Evolutionary conservation across 2,329 filamentous ascomycete species (phyloP), one percentile per base, ranked within the genome.

Genomic region (Colletotrichum camelliae): DNA sequence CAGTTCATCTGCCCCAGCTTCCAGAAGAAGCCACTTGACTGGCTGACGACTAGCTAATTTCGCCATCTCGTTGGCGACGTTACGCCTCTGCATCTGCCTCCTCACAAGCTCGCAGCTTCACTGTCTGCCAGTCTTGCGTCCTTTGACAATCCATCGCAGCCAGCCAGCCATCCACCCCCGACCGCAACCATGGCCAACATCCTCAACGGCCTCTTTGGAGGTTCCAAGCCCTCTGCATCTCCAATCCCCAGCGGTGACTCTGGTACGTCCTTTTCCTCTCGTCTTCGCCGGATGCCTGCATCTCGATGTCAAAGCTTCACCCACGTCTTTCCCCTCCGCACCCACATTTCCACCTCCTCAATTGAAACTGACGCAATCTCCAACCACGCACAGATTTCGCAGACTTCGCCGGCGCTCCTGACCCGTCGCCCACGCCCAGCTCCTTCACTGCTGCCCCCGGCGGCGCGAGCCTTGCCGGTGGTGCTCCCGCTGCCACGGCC

Each of bases 381-480:
- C 73, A 24, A 60, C 71, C 64, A 60, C 77, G 60, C 75, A 68
- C 66, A 98, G 96, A 98, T 87, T 98, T 98, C 85, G 96, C 95
- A 87, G 96, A 98, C 88, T 98, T 97, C 82, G 95, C 95, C 76
- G 93, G 92, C 78, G 94, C 93, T 80, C 92, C 95, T 78, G 92
- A 94, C 24, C 93, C 95, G 72, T 85, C 88, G 29, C 90, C 90
- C 73, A 86, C 90, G 76, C 84, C 88, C 82, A 52, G 66, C 18
- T n/a, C 35, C 16, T 76, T 76, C 27, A 86, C 86, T 67, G 84
- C 87, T 65, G 84, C 85, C 62, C 85, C 88, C 60, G 86, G 86
- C 74, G 85, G 88, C 75, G 85, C 89, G 77, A 84, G 89, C 75
- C 85, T 84, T 43, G 85, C 86, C 31, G 84, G 87, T 57, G 84